Evolutionary conservation across 1,284 basidiomycete species (phyloP), one percentile per base, ranked within the genome.

Genomic region (Melampsora larici-populina): DNA sequence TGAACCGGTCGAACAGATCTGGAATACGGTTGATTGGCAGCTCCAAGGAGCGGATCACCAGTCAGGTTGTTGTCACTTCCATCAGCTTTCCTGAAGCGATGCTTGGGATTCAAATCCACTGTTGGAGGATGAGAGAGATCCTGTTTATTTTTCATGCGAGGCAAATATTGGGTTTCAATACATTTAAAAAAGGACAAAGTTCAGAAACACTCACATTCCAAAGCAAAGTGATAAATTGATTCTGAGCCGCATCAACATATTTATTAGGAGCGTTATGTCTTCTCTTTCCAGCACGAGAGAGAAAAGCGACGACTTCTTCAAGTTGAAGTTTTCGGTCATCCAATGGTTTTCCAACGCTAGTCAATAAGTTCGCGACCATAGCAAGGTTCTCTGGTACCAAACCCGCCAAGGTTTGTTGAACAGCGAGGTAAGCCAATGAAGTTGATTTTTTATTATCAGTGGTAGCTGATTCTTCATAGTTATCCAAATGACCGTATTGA

Each of bases 91-190:
- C 75, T 31, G 29, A 58, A 77, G 17, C 75, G 51, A 63, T 77
- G 75, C 29, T 70, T 58, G 21, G 75, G 75, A 9, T 65, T 36
- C 26, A 77, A 62, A 70, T 70, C 58, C 13, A 63, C 49, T 13
- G 75, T 69, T 48, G 75, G 75, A 36, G 75, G 75, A 77, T 77
- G 75, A n/a, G 67, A 26, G n/a, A 77, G 46, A 69, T 77, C 75
- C 75, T 77, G 40, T 63, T 15, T 60, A 11, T 43, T 43, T 43
- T 7, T 24, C n/a, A 24, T n/a, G 55, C 21, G 26, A 58, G 26
- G n/a, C 1, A n/a, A 8, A 58, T n/a, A n/a, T 24, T n/a, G 40
- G 40, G 5, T 67, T 58, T 29, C 31, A 15, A 18, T 58, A 58
- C 7, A 43, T 13, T 13, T 13, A 15, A 24, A n/a, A n/a, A 13